These are phyloP conservation scores for Silene conica DNA, from an alignment of 148 eudicot genomes.

Conservation along the genomic window DNA sequence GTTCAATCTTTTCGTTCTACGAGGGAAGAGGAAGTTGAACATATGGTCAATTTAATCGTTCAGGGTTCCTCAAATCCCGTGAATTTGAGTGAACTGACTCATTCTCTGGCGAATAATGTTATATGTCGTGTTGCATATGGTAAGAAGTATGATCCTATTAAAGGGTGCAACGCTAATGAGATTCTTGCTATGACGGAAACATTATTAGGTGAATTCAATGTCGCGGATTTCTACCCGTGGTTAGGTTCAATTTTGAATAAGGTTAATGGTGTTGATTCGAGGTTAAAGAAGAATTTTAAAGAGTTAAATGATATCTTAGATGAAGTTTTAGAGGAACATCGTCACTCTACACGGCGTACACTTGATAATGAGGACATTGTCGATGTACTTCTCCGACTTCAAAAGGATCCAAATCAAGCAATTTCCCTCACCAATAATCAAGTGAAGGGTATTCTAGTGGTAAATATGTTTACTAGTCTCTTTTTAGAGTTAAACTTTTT, in stretches of 20 bases:
- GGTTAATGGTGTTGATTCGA: constrained; percentile 43
- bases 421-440: constrained; percentile 27
- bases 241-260: constrained; percentile 46
- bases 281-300: constrained; percentile 31
- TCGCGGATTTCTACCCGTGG: constrained; percentile 57
- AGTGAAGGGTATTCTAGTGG: constrained; percentile 47
- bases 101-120: constrained; percentile 36
- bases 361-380: constrained; percentile 38
- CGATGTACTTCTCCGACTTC: constrained; percentile 46
- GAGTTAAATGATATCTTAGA: constrained; percentile 37
- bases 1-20: constrained; percentile 33
- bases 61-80: constrained; percentile 5
- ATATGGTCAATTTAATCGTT: constrained; percentile 28
- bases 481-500: background rate
- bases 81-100: constrained; percentile 37
- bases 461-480: constrained; percentile 22
- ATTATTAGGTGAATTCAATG: constrained; percentile 41
- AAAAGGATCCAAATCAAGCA: constrained; percentile 38
- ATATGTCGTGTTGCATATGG: constrained; percentile 46
- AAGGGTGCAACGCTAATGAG: constrained; percentile 15
- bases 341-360: constrained; percentile 11
- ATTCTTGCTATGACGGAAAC: constrained; percentile 30
- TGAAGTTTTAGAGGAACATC: constrained; percentile 37
- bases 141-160: constrained; percentile 10
- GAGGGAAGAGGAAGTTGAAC: constrained; percentile 37